Evolutionary conservation across 2,329 filamentous ascomycete species (phyloP), one percentile per base, ranked within the genome.

Genomic region (Colletotrichum sp.): DNA sequence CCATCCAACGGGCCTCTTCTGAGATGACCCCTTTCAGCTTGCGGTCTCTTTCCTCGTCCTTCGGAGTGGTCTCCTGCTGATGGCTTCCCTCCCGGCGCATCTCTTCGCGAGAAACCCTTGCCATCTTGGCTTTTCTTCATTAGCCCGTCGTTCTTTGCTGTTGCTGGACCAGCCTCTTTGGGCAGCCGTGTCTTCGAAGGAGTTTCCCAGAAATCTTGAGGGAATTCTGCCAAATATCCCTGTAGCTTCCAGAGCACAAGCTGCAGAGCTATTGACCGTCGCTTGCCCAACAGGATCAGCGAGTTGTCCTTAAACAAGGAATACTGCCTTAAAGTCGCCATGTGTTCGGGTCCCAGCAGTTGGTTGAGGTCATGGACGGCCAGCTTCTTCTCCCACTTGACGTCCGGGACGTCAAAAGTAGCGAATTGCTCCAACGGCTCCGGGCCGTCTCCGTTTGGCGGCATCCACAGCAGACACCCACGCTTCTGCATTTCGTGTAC

Each of bases 241-340:
- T 92, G 89, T 10, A 93, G 80, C 76, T 87, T 89, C 91, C 91
- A 93, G 9, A 93, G 83, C 69, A 87, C 84, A 70, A 87, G 72
- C 80, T 91, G 89, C 61, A 91, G 64, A 16, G 84, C 81, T 26
- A 85, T 80, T 82, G 84, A 75, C 82, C 84, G 80, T 48, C 81
- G 79, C 63, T 79, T 82, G 16, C 69, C 58, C 69, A 91, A 78
- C 74, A 91, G 82, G 68, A 87, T 84, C 24, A 89, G 74, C 26
- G 70, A 55, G 4, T 84, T 84, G 4, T 76, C 70, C 12, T 38
- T 64, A 38, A 78, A 78, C 10, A 77, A 10, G 8, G 74, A 52
- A 4, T 63, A 55, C 43, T 71, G 55, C 12, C 18, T 32, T 21
- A 93, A 74, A 36, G 83, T 81, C 18, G 80, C 78, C 0, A 89